A percentile compares a stretch with the other conserved stretches of the same genome.
These are phyloP conservation scores for Garcia nutans DNA, from an alignment of 345 rosid species.

Conservation along the genomic window DNA sequence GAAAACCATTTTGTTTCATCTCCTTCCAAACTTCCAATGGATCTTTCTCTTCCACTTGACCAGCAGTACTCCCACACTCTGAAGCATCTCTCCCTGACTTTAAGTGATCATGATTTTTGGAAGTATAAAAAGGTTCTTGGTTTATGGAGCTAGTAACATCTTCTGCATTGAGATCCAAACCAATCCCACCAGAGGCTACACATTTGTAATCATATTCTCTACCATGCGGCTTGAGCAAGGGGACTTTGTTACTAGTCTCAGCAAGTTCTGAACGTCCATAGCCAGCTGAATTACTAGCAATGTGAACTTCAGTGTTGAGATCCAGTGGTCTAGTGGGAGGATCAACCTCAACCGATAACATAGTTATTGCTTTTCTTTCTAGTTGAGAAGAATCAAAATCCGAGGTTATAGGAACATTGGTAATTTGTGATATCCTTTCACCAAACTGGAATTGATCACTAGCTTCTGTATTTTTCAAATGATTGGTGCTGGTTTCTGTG, in stretches of 20 bases:
- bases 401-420: slow-evolving; percentile 29
- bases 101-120: slow-evolving; percentile 31
- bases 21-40: slow-evolving; percentile 70
- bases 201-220: slow-evolving; percentile 24
- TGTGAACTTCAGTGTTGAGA: slow-evolving; percentile 39
- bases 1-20: slow-evolving; percentile 88
- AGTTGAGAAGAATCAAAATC: slow-evolving; percentile 27
- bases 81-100: slow-evolving; percentile 45
- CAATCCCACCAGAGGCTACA: slow-evolving; percentile 32
- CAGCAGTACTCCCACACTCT: slow-evolving; percentile 71
- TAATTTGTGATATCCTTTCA: slow-evolving; percentile 40
- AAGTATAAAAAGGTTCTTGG: slow-evolving; percentile 33
- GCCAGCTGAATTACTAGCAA: slow-evolving; percentile 10
- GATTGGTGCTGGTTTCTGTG: slow-evolving; percentile 10
- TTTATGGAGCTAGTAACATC: slow-evolving; percentile 51
- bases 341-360: slow-evolving; percentile 14
- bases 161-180: slow-evolving; percentile 56
- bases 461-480: slow-evolving; percentile 23
- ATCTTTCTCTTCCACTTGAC: slow-evolving; percentile 51
- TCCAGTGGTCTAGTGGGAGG: slow-evolving; percentile 30
- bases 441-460: slow-evolving; percentile 19
- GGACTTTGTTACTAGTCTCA: slow-evolving; percentile 27
- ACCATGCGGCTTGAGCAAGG: slow-evolving; percentile 25
- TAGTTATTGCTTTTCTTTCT: slow-evolving; percentile 22
- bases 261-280: slow-evolving; percentile 18